Evolutionary conservation across 1,284 basidiomycete genomes (phyloP).

Genomic region (Polyporus tsugae): DNA sequence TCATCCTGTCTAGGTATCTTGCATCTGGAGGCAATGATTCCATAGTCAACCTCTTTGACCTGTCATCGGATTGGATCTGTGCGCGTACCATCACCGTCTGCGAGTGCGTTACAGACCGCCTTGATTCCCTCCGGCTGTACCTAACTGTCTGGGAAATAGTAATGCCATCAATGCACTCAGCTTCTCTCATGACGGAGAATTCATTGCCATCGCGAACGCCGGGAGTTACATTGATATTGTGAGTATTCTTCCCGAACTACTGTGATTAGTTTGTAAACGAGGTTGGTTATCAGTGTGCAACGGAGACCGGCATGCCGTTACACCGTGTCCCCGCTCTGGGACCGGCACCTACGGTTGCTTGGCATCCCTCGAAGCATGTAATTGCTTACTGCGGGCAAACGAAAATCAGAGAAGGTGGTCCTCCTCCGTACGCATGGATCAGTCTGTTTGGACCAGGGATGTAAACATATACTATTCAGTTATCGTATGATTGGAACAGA

Average conservation of each 20-base stretch:
- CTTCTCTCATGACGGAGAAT: conserved; percentile 84
- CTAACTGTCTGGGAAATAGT: conserved; percentile 46
- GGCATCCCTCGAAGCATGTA: conserved; percentile 82
- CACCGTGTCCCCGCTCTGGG: conserved; percentile 74
- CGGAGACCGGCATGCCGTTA: conserved; percentile 73
- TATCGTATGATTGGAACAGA: neutral
- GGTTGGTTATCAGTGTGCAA: conserved; percentile 61
- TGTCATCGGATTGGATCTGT: conserved; percentile 76
- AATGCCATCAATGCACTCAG: conserved; percentile 77
- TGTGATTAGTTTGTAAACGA: neutral
- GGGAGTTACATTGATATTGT: conserved; percentile 83
- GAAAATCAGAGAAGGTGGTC: conserved; percentile 64
- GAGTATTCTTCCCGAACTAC: conserved; percentile 30
- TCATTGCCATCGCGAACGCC: conserved; percentile 74
- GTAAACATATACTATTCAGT: conserved; percentile 20
- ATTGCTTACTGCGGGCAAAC: conserved; percentile 83
- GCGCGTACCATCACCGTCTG: conserved; percentile 76
- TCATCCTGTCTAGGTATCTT: conserved; percentile 59
- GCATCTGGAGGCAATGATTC: conserved; percentile 82
- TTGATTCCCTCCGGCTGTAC: neutral
- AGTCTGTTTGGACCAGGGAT: conserved; percentile 73
- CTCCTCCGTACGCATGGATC: conserved; percentile 68
- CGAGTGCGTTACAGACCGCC: conserved; percentile 62
- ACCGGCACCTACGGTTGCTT: conserved; percentile 72
- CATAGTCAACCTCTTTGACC: conserved; percentile 81